Evolutionary conservation across 2,329 filamentous ascomycete genomes (phyloP).

Genomic region (Didymella arachidicola): DNA sequence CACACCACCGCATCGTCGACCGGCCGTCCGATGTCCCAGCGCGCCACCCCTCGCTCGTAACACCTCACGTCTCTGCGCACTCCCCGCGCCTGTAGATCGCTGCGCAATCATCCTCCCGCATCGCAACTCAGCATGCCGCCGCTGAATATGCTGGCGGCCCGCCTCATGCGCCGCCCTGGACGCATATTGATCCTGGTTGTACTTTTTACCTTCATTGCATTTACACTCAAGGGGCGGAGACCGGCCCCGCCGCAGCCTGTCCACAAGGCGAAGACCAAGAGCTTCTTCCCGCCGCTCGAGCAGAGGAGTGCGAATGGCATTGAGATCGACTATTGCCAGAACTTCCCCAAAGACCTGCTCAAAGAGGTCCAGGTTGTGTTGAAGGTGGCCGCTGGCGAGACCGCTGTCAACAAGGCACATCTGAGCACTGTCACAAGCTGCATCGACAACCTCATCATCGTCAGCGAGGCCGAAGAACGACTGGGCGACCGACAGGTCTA

Average conservation of each 20-base stretch:
- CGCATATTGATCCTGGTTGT: conserved; percentile 44
- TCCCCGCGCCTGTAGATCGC: conserved; percentile 4
- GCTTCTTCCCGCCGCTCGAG: conserved; percentile 49
- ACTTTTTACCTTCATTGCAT: conserved; percentile 44
- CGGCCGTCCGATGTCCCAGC: conserved; percentile 19
- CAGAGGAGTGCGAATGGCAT: conserved; percentile 38
- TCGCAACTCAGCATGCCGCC: conserved; percentile 25
- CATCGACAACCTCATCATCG: conserved; percentile 63
- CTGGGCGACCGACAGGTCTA: conserved; percentile 59
- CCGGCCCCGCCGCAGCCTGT: conserved; percentile 26
- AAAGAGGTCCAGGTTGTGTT: conserved; percentile 57
- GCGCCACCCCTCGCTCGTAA: conserved; percentile 9
- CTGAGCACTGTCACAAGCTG: conserved; percentile 63
- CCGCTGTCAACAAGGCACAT: conserved; percentile 55
- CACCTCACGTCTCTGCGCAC: not conserved
- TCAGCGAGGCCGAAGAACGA: conserved; percentile 67
- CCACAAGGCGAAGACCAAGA: conserved; percentile 45
- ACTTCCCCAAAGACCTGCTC: conserved; percentile 53
- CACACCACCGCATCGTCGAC: conserved; percentile 12
- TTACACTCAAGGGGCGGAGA: conserved; percentile 38
- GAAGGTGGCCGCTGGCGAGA: conserved; percentile 59
- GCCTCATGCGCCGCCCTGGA: conserved; percentile 41
- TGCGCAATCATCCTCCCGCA: conserved; percentile 1
- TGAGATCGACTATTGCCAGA: conserved; percentile 50
- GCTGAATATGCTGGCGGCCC: conserved; percentile 38